Conservation (phyloP, 2,329 filamentous ascomycete genomes). For the Hypomyces rosellus region DNA sequence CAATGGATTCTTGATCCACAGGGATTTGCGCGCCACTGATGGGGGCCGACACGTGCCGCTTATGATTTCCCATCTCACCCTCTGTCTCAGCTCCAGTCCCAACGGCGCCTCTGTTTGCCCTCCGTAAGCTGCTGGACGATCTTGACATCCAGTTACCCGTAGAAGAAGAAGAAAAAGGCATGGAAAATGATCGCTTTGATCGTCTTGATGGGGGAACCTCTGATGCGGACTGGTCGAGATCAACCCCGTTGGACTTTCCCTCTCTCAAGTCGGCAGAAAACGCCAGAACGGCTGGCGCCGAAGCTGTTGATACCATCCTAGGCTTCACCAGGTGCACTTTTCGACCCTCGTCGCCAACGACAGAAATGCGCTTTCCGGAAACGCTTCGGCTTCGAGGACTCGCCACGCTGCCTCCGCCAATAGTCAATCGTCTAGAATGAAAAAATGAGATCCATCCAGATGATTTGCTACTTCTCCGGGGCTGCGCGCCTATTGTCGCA, state of each 20-base stretch:
- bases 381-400: conserved; percentile 18
- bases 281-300: conserved; percentile 17
- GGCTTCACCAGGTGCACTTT: conserved; percentile 32
- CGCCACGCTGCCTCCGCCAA: conserved; percentile 15
- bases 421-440: conserved; percentile 35
- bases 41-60: conserved; percentile 50
- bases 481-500: conserved; percentile 19
- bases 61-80: conserved; percentile 35
- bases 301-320: conserved; percentile 27
- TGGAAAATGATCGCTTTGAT: conserved; percentile 49
- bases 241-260: conserved; percentile 3
- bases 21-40: conserved; percentile 26
- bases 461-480: conserved; percentile 12
- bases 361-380: conserved; percentile 23
- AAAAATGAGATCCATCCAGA: conserved; percentile 52
- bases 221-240: conserved; percentile 17
- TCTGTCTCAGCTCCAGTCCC: conserved; percentile 16
- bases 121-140: conserved; percentile 48
- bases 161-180: conserved; percentile 53
- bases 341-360: conserved; percentile 17
- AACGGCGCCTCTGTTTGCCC: conserved; percentile 43
- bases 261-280: conserved; percentile 20
- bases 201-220: conserved; percentile 39
- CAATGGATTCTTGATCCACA: conserved; percentile 18
- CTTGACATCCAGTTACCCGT: conserved; percentile 51